Evolutionary conservation across 805 yeast species (phyloP).

Genomic region (Candida khao-thaluensis): DNA sequence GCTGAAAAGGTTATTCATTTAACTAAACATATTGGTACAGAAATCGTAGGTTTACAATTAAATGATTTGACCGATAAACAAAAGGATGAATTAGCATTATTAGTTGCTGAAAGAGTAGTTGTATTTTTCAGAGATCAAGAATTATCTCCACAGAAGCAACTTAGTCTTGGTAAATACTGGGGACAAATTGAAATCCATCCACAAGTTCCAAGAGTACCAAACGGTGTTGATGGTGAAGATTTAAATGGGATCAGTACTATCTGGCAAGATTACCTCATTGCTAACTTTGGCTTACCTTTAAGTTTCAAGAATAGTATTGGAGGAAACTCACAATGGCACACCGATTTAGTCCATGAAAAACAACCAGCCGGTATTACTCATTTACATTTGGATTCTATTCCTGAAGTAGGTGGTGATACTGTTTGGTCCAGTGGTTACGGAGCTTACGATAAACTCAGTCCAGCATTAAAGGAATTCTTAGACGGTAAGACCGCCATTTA

Average conservation of each 20-base stretch:
- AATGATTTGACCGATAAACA: constrained; percentile 26
- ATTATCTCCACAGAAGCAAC: constrained; percentile 31
- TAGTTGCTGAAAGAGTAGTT: constrained; percentile 30
- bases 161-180: constrained; percentile 27
- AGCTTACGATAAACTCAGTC: constrained; percentile 55
- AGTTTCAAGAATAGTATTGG: constrained; percentile 27
- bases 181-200: constrained; percentile 32
- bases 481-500: constrained; percentile 51
- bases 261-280: constrained; percentile 38
- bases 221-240: constrained; percentile 14
- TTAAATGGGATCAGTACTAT: constrained; percentile 38
- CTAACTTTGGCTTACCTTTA: constrained; percentile 26
- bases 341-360: constrained; percentile 35
- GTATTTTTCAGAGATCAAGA: constrained; percentile 34
- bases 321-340: constrained; percentile 34
- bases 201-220: constrained; percentile 26
- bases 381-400: constrained; percentile 40
- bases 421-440: constrained; percentile 59
- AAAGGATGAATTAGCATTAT: constrained; percentile 29
- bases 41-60: constrained; percentile 31
- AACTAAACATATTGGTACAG: constrained; percentile 28
- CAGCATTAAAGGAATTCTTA: constrained; percentile 48
- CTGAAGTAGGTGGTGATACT: constrained; percentile 55
- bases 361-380: constrained; percentile 41
- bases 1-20: constrained; percentile 29